These are phyloP conservation scores for Alternaria sp. DNA, from an alignment of 2,329 filamentous ascomycete species.

Conservation along the genomic window DNA sequence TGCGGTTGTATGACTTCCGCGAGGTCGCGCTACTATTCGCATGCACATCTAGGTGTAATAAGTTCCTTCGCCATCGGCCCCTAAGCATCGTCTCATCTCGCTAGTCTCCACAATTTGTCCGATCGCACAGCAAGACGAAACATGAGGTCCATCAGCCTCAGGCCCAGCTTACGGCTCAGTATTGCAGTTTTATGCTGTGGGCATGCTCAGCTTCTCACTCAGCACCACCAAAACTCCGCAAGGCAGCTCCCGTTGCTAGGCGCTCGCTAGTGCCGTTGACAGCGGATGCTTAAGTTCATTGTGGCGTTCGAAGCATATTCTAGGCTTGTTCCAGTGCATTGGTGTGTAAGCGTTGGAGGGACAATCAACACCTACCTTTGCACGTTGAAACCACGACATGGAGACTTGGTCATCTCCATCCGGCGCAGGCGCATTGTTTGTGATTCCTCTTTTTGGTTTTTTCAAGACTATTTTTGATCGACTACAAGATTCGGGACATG, in stretches of 20 bases:
- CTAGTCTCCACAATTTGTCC: conserved; percentile 12
- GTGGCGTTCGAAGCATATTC: conserved; percentile 24
- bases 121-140: conserved; percentile 8
- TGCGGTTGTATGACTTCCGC: conserved; percentile 10
- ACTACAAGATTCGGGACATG: neutral
- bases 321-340: conserved; percentile 20
- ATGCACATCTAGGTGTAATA: conserved; percentile 29
- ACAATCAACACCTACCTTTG: conserved; percentile 1
- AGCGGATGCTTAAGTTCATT: conserved; percentile 26
- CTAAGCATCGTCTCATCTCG: conserved; percentile 19
- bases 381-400: conserved; percentile 5
- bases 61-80: conserved; percentile 16
- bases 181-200: conserved; percentile 8
- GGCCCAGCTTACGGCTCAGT: conserved; percentile 18
- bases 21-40: conserved; percentile 8
- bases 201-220: conserved; percentile 10
- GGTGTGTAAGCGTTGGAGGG: conserved; percentile 3
- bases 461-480: neutral
- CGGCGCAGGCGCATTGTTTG: neutral
- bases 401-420: conserved; percentile 1
- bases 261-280: conserved; percentile 30
- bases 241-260: conserved; percentile 30
- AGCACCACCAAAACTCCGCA: conserved; percentile 9
- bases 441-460: neutral
- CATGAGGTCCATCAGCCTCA: conserved; percentile 4